Percentiles rank a stretch among this genome's conserved stretches.
Evolutionary conservation across 2,329 filamentous ascomycete genomes (phyloP).

Genomic region (Fusarium nisikadoi): DNA sequence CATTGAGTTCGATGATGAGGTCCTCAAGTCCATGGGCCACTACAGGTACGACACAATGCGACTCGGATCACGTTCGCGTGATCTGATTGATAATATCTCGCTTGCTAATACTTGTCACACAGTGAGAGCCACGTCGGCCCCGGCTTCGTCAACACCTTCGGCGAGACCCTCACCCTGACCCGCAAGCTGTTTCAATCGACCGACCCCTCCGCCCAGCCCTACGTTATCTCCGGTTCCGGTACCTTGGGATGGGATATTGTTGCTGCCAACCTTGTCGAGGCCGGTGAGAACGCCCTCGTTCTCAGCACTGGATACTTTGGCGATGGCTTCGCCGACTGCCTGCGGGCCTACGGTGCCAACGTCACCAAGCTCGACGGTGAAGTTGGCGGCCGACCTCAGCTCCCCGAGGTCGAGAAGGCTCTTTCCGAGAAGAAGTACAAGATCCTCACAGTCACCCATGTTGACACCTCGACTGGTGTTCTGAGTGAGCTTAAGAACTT

Average conservation of each 20-base stretch:
- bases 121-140: conserved; percentile 95
- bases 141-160: conserved; percentile 89
- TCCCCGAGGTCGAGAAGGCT: conserved; percentile 88
- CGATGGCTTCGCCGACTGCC: conserved; percentile 92
- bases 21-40: conserved; percentile 93
- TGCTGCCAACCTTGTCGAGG: conserved; percentile 90
- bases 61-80: neutral
- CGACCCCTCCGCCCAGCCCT: conserved; percentile 84
- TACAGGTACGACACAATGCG: conserved; percentile 67
- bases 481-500: conserved; percentile 89
- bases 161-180: conserved; percentile 87
- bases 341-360: conserved; percentile 89
- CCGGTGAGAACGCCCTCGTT: conserved; percentile 89
- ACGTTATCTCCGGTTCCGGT: conserved; percentile 92
- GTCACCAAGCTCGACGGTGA: conserved; percentile 90
- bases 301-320: conserved; percentile 98
- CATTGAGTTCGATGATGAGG: conserved; percentile 98
- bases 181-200: conserved; percentile 95
- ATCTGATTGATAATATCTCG: neutral
- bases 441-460: conserved; percentile 92
- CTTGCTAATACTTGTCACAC: conserved; percentile 14
- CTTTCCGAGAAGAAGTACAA: conserved; percentile 94
- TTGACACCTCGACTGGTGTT: conserved; percentile 97
- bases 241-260: conserved; percentile 98
- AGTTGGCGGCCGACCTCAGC: conserved; percentile 87